Evolutionary conservation across 2,329 filamentous ascomycete genomes (phyloP).

Genomic region (Aspergillus arachidicola): DNA sequence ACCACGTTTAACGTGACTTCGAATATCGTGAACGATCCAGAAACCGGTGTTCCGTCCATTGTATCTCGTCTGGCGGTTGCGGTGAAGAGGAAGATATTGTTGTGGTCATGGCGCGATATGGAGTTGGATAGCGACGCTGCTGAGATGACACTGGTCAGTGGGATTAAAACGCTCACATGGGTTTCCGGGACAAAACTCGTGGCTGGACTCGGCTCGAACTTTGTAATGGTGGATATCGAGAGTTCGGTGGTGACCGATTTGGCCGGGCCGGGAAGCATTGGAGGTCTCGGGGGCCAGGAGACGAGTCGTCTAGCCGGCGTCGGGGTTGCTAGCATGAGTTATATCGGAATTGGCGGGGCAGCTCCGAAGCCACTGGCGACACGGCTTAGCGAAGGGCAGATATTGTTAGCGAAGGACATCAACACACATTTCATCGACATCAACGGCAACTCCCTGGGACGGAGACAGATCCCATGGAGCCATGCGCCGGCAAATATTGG

Average conservation of each 20-base stretch:
- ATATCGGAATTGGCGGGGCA: slow-evolving; percentile 91
- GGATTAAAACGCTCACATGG: slow-evolving; percentile 89
- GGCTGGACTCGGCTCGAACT: slow-evolving; percentile 88
- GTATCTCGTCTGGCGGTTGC: slow-evolving; percentile 90
- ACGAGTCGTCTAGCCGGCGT: slow-evolving; percentile 79
- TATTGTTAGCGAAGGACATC: slow-evolving; percentile 95
- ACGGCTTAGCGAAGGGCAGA: slow-evolving; percentile 76
- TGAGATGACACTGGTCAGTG: slow-evolving; percentile 79
- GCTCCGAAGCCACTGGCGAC: slow-evolving; percentile 88
- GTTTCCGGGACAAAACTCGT: slow-evolving; percentile 82
- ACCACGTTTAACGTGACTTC: slow-evolving; percentile 90
- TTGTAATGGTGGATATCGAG: slow-evolving; percentile 83
- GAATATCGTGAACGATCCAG: slow-evolving; percentile 88
- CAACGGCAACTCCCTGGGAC: slow-evolving; percentile 77
- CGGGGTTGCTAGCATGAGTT: slow-evolving; percentile 86
- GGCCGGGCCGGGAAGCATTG: slow-evolving; percentile 72
- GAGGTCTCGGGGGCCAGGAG: slow-evolving; percentile 65
- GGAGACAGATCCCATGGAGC: slow-evolving; percentile 89
- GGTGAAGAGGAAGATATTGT: slow-evolving; percentile 82
- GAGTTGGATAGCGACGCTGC: slow-evolving; percentile 73
- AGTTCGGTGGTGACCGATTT: slow-evolving; percentile 76
- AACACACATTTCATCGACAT: slow-evolving; percentile 91
- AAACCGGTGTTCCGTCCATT: slow-evolving; percentile 87
- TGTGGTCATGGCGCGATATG: slow-evolving; percentile 97
- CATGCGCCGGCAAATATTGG: slow-evolving; percentile 86